Evolutionary conservation across 352 stramenopile genomes (phyloP).

Genomic region (Phytopythium kandeliae): DNA sequence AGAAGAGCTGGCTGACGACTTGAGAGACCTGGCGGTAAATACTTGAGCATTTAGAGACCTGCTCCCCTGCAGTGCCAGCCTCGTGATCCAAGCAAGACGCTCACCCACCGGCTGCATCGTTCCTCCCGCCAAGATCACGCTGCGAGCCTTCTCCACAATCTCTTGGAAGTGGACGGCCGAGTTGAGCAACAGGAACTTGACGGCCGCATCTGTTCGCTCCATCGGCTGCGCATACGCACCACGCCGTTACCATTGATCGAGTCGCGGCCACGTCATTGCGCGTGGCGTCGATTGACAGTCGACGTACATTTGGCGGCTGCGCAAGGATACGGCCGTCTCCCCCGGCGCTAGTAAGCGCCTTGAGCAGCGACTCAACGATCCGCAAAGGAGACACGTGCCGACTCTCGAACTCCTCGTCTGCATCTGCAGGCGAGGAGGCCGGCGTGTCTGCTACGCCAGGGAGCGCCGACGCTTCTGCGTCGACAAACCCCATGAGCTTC

Average conservation of each 20-base stretch:
- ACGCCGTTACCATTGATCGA: background rate
- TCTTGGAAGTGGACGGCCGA: conserved; percentile 92
- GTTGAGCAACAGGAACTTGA: conserved; percentile 97
- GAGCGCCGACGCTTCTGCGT: conserved; percentile 20
- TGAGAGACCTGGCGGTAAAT: conserved; percentile 86
- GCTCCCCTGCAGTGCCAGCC: too few species aligned
- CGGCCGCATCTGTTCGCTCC: conserved; percentile 41
- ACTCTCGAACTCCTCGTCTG: conserved; percentile 53
- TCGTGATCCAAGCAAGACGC: too few species aligned
- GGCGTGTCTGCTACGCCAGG: background rate
- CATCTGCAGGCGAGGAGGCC: conserved; percentile 7
- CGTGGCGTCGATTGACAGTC: too few species aligned
- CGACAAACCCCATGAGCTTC: conserved; percentile 79
- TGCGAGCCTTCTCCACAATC: conserved; percentile 92
- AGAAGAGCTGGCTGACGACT: conserved; percentile 95
- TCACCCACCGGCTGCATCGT: conserved; percentile 93
- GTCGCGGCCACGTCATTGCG: too few species aligned
- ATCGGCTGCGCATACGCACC: conserved; percentile 15
- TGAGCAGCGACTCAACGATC: conserved; percentile 69
- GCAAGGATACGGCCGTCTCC: conserved; percentile 70
- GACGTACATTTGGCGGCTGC: conserved; percentile 55
- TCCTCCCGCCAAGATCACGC: conserved; percentile 96
- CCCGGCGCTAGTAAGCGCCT: conserved; percentile 63
- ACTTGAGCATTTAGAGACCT: too few species aligned
- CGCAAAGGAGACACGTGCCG: conserved; percentile 79